Conservation (phyloP, 345 rosid genomes). For the Eucalyptus curtisii region DNA sequence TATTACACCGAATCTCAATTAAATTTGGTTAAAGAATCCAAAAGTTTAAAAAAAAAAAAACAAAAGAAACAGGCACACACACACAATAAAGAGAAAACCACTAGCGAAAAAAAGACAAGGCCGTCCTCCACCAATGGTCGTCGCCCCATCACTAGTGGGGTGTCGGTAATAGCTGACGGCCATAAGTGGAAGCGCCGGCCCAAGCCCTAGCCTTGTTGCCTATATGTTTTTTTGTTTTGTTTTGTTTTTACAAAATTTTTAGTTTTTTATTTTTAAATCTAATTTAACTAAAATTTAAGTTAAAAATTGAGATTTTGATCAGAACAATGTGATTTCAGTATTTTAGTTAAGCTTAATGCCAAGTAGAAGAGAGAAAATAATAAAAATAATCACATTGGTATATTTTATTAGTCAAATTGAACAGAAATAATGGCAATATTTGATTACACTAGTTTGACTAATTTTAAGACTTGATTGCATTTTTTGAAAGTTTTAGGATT, state of each 20-base stretch:
- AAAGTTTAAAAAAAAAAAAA: rapidly evolving
- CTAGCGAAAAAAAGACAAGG: too few relatives aligned
- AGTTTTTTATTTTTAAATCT: too few relatives aligned
- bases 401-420: neutral
- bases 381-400: neutral
- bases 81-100: neutral
- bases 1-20: neutral
- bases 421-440: rapidly evolving
- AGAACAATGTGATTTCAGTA: rapidly evolving
- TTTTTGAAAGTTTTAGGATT: rapidly evolving
- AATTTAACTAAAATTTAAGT: too few relatives aligned
- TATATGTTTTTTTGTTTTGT: too few relatives aligned
- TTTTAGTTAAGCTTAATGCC: neutral
- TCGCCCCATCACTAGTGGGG: neutral
- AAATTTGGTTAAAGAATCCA: neutral
- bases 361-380: neutral
- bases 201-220: neutral
- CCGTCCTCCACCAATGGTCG: neutral
- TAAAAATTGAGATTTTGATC: neutral
- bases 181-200: neutral
- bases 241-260: neutral
- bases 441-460: too few relatives aligned
- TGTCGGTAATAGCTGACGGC: rapidly evolving
- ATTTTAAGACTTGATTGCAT: rapidly evolving
- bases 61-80: too few relatives aligned